Evolutionary conservation across 148 eudicot species (phyloP), one percentile per base, ranked within the genome.

Genomic region (Persicaria tinctoria): DNA sequence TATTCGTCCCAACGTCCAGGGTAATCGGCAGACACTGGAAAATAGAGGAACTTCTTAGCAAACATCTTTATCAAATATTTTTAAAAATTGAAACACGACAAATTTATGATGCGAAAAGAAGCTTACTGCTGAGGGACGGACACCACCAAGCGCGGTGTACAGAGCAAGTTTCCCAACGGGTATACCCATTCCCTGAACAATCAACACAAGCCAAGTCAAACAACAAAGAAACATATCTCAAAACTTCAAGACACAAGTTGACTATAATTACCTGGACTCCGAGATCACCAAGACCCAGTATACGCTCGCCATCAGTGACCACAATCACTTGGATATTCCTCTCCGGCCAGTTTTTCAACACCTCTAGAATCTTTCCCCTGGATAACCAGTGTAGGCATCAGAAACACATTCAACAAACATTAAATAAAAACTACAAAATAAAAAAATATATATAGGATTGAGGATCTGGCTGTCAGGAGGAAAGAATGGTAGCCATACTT

Each of bases 231-330:
- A 44, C 16, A 41, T 14, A 1, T 44, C 51, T 16, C 48, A 46
- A 45, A 44, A 13, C 16, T 27, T 38, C 11, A 14, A 14, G 3
- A 46, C 18, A 69, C 50, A 69, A 46, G 38, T 44, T 69, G 4
- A 44, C 18, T 6, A 23, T 27, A 62, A 44, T 62, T 74, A 93
- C 98, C 92, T 94, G 98, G 83, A 97, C 92, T 62, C 98, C 98
- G 50, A 89, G 98, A 79, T 95, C 98, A 18, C 98, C 98, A 17
- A 95, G 87, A 66, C 98, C 98, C 55, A 95, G 84, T 70, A 93
- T 93, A 66, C 98, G 91, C 81, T 93, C 98, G 17, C 98, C 98
- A 68, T 93, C 98, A 68, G 98, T 94, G n/a, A 94, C 98, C 5
- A 94, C 97, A 23, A 94, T 91, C 45, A 92, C 98, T 84, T 95